Evolutionary conservation across 352 stramenopile species (phyloP).

Genomic region (Globisporangium emineosum): DNA sequence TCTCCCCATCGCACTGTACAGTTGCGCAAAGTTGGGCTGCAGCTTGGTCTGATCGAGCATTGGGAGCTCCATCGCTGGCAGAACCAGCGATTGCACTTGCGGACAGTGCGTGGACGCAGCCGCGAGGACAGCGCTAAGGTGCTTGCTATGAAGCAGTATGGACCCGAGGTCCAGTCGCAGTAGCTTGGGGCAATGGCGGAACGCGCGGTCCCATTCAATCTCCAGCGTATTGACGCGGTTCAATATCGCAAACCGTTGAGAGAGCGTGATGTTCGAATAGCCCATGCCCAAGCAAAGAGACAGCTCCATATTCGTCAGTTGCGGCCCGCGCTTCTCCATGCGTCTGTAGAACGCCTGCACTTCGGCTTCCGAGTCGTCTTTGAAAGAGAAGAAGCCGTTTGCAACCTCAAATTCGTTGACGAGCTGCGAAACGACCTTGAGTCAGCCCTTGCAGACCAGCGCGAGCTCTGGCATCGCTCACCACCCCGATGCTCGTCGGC

Average conservation of each 20-base stretch:
- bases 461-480: background rate
- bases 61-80: background rate
- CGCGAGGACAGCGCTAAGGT: background rate
- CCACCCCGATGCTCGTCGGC: background rate
- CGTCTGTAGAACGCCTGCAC: background rate
- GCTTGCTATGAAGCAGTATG: slow-evolving; percentile 6
- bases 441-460: background rate
- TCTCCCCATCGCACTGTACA: slow-evolving; percentile 13
- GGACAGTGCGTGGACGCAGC: slow-evolving; percentile 4
- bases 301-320: background rate
- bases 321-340: background rate
- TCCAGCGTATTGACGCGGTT: background rate
- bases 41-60: background rate
- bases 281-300: background rate
- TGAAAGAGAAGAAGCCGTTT: background rate
- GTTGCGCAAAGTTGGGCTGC: background rate
- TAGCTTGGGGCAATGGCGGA: background rate
- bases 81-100: background rate
- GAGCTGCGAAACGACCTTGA: background rate
- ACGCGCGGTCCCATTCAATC: slow-evolving; percentile 9
- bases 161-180: background rate
- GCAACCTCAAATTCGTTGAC: background rate
- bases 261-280: background rate
- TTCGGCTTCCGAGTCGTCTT: background rate
- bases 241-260: background rate